These are phyloP conservation scores for Colletotrichum siamense DNA, from an alignment of 2,329 filamentous ascomycete species.

Conservation along the genomic window DNA sequence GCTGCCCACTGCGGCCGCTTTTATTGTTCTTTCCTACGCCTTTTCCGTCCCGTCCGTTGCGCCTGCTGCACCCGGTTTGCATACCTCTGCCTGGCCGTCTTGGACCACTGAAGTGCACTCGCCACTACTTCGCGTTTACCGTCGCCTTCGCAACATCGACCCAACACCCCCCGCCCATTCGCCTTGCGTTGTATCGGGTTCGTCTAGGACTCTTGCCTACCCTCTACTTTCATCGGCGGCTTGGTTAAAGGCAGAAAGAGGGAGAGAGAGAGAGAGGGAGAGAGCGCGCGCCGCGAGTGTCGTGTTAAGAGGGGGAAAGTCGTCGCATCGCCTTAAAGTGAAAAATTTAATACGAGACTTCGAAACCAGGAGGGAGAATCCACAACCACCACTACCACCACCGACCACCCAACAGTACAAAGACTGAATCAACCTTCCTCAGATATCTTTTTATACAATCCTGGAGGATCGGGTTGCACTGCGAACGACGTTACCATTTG, in stretches of 20 bases:
- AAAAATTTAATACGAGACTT: background rate
- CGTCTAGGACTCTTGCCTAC: background rate
- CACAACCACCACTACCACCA: background rate
- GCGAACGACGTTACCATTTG: background rate
- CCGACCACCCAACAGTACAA: constrained; percentile 1
- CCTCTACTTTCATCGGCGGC: background rate
- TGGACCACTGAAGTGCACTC: background rate
- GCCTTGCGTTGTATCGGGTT: background rate
- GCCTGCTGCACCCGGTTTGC: background rate
- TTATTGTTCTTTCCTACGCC: background rate
- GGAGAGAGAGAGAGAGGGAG: background rate
- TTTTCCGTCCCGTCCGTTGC: constrained; percentile 2
- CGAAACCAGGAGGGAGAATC: constrained; percentile 2
- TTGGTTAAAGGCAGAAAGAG: background rate
- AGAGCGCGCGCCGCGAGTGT: background rate
- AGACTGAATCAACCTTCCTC: background rate
- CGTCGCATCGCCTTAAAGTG: background rate
- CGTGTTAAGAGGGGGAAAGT: background rate
- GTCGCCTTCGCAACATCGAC: background rate
- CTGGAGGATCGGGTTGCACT: background rate
- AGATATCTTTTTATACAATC: background rate
- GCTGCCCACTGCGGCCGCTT: constrained; percentile 1
- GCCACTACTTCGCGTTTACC: background rate
- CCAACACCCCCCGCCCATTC: background rate
- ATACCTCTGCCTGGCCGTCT: background rate